Percentiles rank a stretch among this genome's conserved stretches.
Conservation (phyloP, 331 rosid genomes). For the Spiraea crenata region DNA sequence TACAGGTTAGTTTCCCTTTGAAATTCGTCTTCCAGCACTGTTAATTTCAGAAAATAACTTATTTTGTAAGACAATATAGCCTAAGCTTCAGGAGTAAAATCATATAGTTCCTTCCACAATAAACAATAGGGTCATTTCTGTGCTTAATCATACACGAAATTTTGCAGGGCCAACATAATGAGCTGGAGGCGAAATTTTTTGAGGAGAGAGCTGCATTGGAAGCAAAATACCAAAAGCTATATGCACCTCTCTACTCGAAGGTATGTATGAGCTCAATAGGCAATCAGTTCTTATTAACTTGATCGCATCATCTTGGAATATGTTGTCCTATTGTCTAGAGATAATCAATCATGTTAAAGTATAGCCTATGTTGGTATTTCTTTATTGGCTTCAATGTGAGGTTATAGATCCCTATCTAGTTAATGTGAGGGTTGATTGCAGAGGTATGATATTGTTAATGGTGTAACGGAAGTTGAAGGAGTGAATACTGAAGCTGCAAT, state of each 20-base stretch:
- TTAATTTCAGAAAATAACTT: background rate
- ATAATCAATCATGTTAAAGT: background rate
- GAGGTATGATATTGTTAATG: slow-evolving; percentile 72
- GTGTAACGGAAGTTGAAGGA: slow-evolving; percentile 51
- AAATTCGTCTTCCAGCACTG: background rate
- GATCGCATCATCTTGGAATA: background rate
- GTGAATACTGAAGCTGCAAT: slow-evolving; percentile 30
- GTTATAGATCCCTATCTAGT: slow-evolving; percentile 11
- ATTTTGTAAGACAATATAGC: background rate
- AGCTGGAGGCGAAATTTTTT: slow-evolving; percentile 45
- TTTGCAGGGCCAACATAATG: slow-evolving; percentile 48
- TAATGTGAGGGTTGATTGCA: slow-evolving; percentile 26
- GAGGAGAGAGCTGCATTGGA: slow-evolving; percentile 63
- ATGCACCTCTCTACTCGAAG: slow-evolving; percentile 55
- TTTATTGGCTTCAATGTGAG: background rate
- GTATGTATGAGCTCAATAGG: slow-evolving; percentile 31
- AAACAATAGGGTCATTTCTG: background rate
- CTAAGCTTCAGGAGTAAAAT: background rate
- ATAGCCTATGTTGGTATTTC: background rate
- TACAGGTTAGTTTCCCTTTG: slow-evolving; percentile 45
- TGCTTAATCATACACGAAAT: background rate
- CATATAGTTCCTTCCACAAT: background rate
- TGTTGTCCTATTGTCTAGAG: slow-evolving; percentile 15
- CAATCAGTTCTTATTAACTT: slow-evolving; percentile 9
- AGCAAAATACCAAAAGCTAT: slow-evolving; percentile 61